These are phyloP conservation scores for Tetradesmus obliquus DNA, from an alignment of 139 green algal species.

Conservation along the genomic window DNA sequence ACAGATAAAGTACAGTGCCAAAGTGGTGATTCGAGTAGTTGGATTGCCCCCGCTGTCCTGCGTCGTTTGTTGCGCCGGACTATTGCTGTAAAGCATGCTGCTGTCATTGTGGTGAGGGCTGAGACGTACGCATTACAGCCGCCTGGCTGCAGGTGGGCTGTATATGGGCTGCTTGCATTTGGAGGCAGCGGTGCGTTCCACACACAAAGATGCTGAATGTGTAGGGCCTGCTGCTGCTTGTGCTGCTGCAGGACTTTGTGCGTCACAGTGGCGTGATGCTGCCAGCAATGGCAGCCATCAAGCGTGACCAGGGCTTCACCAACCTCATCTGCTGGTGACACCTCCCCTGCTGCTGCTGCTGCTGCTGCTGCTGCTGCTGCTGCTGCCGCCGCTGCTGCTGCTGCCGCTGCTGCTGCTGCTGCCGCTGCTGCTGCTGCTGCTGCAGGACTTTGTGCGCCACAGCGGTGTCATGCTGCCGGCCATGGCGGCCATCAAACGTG, in stretches of 20 bases:
- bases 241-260: constrained; percentile 1
- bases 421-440: not conserved
- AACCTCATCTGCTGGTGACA: no score
- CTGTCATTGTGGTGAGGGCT: not conserved
- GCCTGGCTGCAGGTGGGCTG: no score
- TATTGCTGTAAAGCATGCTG: not conserved
- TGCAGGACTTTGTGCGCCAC: constrained; percentile 13
- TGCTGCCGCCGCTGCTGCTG: not conserved
- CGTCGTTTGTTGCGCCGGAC: no score
- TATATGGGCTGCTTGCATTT: no score
- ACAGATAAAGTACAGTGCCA: not conserved
- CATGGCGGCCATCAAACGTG: not conserved
- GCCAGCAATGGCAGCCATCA: not conserved
- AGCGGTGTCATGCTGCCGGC: not conserved
- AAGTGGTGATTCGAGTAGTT: not conserved
- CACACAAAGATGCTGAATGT: no score
- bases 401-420: not conserved
- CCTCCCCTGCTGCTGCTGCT: not conserved
- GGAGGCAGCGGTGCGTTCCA: no score
- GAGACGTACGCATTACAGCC: no score
- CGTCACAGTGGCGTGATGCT: not conserved
- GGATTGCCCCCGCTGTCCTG: no score
- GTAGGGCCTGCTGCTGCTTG: not conserved
- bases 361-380: not conserved
- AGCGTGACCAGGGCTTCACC: constrained; percentile 47